These are phyloP conservation scores for Penicillium sp. DNA, from an alignment of 2,329 filamentous ascomycete genomes.

Conservation along the genomic window DNA sequence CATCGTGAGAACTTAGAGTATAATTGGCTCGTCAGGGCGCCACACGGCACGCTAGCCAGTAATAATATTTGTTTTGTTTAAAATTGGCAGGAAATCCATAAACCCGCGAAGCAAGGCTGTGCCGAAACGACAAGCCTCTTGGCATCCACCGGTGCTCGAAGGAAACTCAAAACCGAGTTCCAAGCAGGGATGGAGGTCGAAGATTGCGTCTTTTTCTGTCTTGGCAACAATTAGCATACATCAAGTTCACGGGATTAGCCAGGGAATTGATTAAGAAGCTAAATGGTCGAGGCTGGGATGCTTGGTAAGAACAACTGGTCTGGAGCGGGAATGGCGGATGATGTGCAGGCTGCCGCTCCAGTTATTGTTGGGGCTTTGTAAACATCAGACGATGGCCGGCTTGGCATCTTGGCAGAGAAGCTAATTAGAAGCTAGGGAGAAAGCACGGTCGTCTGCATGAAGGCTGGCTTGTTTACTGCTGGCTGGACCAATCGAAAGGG, in stretches of 20 bases:
- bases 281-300: background rate
- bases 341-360: background rate
- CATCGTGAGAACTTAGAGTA: background rate
- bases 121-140: background rate
- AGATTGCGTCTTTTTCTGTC: background rate
- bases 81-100: background rate
- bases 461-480: background rate
- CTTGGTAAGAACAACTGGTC: background rate
- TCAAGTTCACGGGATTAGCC: background rate
- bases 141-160: background rate
- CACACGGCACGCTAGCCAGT: background rate
- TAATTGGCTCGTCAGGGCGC: background rate
- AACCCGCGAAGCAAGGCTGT: background rate
- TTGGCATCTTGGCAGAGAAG: constrained; percentile 1
- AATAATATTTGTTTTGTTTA: background rate
- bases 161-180: background rate
- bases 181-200: background rate
- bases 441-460: background rate
- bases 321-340: background rate
- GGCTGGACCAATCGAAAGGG: background rate
- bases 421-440: background rate
- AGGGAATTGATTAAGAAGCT: background rate
- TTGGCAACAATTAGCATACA: background rate
- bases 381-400: background rate
- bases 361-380: background rate